phyloP scores from a whole-genome alignment of 176 grass and related monocot genomes.

The Chloris gayana region DNA sequence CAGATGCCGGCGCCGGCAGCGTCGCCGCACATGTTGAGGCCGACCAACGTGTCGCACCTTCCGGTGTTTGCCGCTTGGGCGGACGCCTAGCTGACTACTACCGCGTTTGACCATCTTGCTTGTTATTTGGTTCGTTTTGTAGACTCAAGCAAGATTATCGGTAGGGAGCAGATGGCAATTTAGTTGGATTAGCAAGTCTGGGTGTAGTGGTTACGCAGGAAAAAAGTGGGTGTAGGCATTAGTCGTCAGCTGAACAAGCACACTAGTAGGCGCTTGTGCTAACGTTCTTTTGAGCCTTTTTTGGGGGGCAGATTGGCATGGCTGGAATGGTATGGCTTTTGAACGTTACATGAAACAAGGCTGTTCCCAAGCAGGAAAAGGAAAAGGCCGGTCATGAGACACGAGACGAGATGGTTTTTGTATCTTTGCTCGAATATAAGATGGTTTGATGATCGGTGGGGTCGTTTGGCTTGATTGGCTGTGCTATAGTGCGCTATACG shows the following conservation, averaged over 20 bases:
- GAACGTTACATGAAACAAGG: too few species aligned
- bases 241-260: conserved; percentile 15
- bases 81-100: conserved; percentile 42
- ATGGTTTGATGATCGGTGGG: conserved; percentile 6
- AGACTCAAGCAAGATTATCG: conserved; percentile 18
- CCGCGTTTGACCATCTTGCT: conserved; percentile 18
- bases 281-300: conserved; percentile 41
- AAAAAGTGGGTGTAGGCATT: conserved; percentile 25
- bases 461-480: conserved; percentile 21
- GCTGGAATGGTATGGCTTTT: conserved; percentile 24
- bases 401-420: neutral
- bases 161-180: neutral
- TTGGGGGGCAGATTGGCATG: conserved; percentile 32
- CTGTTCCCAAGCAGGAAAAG: conserved; percentile 26
- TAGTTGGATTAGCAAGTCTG: neutral
- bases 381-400: conserved; percentile 5
- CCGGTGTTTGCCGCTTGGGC: conserved; percentile 82
- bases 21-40: conserved; percentile 23
- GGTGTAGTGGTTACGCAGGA: conserved; percentile 23
- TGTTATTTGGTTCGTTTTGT: neutral
- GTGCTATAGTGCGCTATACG: too few species aligned
- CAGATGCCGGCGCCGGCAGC: conserved; percentile 15
- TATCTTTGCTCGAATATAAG: too few species aligned
- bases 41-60: conserved; percentile 34
- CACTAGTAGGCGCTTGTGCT: neutral